Percentiles rank a stretch among this genome's conserved stretches.
Conservation (phyloP, 495 filamentous ascomycete species). For the Lasiosphaeria ovina region DNA sequence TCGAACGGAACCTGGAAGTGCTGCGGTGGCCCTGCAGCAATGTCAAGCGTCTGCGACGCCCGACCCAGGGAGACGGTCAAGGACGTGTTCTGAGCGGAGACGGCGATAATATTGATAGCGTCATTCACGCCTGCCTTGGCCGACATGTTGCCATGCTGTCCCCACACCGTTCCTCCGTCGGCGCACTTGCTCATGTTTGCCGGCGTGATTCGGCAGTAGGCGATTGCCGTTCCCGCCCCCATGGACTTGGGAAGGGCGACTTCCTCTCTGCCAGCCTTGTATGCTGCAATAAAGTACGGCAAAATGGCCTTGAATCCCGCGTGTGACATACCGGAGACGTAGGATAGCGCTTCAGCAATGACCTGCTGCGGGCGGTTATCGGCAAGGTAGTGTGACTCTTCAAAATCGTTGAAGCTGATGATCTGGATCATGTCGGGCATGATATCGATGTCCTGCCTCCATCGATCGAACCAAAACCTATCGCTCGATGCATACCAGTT, state of each 20-base stretch:
- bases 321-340: slow-evolving; percentile 41
- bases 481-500: slow-evolving; percentile 60
- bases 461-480: slow-evolving; percentile 62
- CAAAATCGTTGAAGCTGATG: slow-evolving; percentile 69
- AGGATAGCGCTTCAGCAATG: slow-evolving; percentile 17
- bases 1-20: slow-evolving; percentile 5
- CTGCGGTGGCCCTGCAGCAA: not conserved
- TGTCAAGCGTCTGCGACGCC: not conserved
- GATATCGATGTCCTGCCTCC: slow-evolving; percentile 51
- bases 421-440: slow-evolving; percentile 59
- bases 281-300: slow-evolving; percentile 61
- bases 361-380: slow-evolving; percentile 49
- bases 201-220: slow-evolving; percentile 16
- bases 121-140: slow-evolving; percentile 10
- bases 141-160: slow-evolving; percentile 7
- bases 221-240: slow-evolving; percentile 12
- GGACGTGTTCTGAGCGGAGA: not conserved
- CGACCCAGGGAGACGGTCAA: not conserved
- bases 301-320: slow-evolving; percentile 42
- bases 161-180: slow-evolving; percentile 16
- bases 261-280: slow-evolving; percentile 48
- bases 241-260: slow-evolving; percentile 30
- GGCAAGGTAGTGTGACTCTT: slow-evolving; percentile 58
- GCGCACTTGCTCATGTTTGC: slow-evolving; percentile 5
- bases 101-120: slow-evolving; percentile 13